Evolutionary conservation across 345 rosid species (phyloP).

Genomic region (Gossypium stocksii): DNA sequence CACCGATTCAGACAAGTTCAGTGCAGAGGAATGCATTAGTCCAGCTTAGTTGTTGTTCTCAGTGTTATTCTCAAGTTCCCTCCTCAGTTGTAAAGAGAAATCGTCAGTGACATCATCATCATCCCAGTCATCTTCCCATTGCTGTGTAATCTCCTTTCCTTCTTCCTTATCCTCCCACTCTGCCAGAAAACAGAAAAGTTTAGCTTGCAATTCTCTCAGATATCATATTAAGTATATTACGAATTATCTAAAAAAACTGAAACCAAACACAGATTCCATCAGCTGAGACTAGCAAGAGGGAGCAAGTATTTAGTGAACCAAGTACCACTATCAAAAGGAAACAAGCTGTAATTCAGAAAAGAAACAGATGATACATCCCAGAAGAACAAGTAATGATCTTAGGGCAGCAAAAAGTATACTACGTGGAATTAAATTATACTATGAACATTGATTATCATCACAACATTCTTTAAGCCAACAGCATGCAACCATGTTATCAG

Average conservation of each 20-base stretch:
- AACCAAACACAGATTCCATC: neutral
- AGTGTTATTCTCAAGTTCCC: slow-evolving; percentile 57
- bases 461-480: neutral
- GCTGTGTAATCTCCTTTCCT: slow-evolving; percentile 12
- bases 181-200: neutral
- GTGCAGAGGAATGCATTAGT: neutral
- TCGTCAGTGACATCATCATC: slow-evolving; percentile 17
- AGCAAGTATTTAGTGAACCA: neutral
- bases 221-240: neutral
- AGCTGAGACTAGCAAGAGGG: neutral
- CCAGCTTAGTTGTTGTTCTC: slow-evolving; percentile 46
- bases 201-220: neutral
- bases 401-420: neutral
- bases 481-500: neutral
- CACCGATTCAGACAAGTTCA: neutral
- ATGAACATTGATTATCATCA: neutral
- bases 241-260: neutral
- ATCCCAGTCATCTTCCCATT: slow-evolving; percentile 19
- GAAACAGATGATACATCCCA: slow-evolving; percentile 5
- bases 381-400: neutral
- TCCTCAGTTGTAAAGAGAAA: slow-evolving; percentile 76
- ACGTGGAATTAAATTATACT: neutral
- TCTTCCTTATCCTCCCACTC: slow-evolving; percentile 13
- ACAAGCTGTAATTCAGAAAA: neutral
- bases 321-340: neutral